Percentiles rank a stretch among this genome's conserved stretches.
These are phyloP conservation scores for Albizia julibrissin DNA, from an alignment of 306 rosid species.

Conservation along the genomic window DNA sequence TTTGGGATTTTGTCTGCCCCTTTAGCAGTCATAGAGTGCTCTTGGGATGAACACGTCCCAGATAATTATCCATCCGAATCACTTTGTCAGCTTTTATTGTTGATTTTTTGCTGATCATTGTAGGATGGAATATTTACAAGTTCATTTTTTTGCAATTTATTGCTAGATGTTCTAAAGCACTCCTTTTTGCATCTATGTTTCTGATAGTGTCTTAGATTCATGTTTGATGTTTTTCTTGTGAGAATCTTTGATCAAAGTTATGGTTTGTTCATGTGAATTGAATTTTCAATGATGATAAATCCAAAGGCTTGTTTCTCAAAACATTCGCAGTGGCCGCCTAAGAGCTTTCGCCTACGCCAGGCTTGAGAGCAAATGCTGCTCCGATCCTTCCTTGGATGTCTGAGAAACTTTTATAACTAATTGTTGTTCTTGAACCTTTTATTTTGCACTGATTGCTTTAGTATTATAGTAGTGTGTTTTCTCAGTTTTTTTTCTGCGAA, in stretches of 20 bases:
- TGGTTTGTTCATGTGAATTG: not conserved
- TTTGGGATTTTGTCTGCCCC: conserved; percentile 41
- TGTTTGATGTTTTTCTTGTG: not conserved
- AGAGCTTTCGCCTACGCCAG: not conserved
- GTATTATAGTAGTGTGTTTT: not conserved
- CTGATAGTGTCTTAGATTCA: not conserved
- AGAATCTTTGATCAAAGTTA: not conserved
- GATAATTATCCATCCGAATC: conserved; percentile 35
- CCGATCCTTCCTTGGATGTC: not conserved
- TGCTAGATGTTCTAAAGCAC: not conserved
- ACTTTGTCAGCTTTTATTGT: conserved; percentile 45
- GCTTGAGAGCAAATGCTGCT: conserved; percentile 7
- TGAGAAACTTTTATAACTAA: not conserved
- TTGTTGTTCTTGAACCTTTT: no score
- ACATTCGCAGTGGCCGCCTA: not conserved
- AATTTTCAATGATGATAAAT: not conserved
- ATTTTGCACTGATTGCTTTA: not conserved
- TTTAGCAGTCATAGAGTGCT: conserved; percentile 35
- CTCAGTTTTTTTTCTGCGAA: no score
- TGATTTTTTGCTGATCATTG: conserved; percentile 42
- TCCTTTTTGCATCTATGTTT: not conserved
- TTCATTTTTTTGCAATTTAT: not conserved
- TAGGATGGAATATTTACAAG: conserved; percentile 30
- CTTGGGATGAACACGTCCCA: conserved; percentile 40
- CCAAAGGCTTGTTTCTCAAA: not conserved